Base-by-base conservation (phyloP, 495 filamentous ascomycete species). In the Neurospora sp. region DNA sequence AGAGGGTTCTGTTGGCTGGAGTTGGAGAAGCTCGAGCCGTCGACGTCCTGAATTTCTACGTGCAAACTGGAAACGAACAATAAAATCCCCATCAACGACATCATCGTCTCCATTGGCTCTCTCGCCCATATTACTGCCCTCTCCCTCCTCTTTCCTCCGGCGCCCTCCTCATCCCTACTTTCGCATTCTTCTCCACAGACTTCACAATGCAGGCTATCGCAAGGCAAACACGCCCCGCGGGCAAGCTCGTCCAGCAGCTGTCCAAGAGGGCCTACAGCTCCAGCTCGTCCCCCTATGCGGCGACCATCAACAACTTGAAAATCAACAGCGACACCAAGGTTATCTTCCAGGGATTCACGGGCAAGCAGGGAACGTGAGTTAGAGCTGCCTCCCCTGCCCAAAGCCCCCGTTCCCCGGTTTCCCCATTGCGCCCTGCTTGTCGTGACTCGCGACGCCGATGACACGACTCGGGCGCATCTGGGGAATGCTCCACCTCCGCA, bases 341-440 rank as follows among this genome's bases (percentile, higher is more conserved):
- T 71, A 86, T 99, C 77, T 99, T 88, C 87, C 96, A 99, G 85
- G 96, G 96, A 71, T 98, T 99, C 83, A 99, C 96, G 14, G 96
- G 96, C 79, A 96, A 92, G 86, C 96, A 99, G 86, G 95, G 96
- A 93, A 95, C 93, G 94, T 98, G 84, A 85, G 94, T 93, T 14
- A 61, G 22, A 61, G 53, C 53, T 61, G 27, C 27, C 53, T 61
- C 53, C 53, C 18, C 20, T 27, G 41, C 35, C 40, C 53, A 18
- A 16, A 61, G 22, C 1, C 39, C 22, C 39, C 47, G 22, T 68
- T 44, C 53, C 44, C 20, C 39, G 18, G 71, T 8, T 69, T 69
- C 8, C 59, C 71, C 65, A 45, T 76, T 41, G 71, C 45, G 47
- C 20, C 69, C 53, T 38, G 40, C 71, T 74, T 76, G 61, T 65